Percentiles rank a stretch among this genome's conserved stretches.
These are phyloP conservation scores for Colletotrichum viniferum DNA, from an alignment of 2,329 filamentous ascomycete genomes.

Conservation along the genomic window DNA sequence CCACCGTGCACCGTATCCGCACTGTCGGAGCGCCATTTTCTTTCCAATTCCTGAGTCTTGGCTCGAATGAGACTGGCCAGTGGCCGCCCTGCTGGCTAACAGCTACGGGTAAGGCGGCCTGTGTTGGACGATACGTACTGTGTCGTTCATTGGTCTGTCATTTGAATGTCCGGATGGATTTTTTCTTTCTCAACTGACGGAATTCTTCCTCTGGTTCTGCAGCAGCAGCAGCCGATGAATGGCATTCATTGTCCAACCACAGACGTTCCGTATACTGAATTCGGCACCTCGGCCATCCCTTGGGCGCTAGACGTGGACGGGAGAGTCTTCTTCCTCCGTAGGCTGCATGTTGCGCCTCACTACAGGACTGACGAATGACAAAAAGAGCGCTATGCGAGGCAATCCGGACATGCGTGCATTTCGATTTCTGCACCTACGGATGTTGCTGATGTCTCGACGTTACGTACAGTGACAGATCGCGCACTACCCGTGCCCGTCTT, in stretches of 20 bases:
- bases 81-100: background rate
- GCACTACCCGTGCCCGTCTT: background rate
- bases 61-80: background rate
- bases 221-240: constrained; percentile 2
- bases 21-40: constrained; percentile 12
- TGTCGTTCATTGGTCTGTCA: background rate
- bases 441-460: background rate
- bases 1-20: background rate
- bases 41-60: background rate
- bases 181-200: background rate
- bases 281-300: constrained; percentile 12
- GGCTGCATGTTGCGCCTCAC: background rate
- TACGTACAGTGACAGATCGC: background rate
- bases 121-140: background rate
- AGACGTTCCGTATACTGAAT: background rate
- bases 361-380: background rate
- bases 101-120: background rate
- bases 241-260: constrained; percentile 12
- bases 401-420: background rate
- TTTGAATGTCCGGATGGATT: background rate
- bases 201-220: background rate
- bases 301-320: background rate
- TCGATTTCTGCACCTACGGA: background rate
- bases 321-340: background rate
- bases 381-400: background rate